Base-by-base conservation (phyloP, 192 early-diverging fungal genomes). In the Coemansia sp. region DNA sequence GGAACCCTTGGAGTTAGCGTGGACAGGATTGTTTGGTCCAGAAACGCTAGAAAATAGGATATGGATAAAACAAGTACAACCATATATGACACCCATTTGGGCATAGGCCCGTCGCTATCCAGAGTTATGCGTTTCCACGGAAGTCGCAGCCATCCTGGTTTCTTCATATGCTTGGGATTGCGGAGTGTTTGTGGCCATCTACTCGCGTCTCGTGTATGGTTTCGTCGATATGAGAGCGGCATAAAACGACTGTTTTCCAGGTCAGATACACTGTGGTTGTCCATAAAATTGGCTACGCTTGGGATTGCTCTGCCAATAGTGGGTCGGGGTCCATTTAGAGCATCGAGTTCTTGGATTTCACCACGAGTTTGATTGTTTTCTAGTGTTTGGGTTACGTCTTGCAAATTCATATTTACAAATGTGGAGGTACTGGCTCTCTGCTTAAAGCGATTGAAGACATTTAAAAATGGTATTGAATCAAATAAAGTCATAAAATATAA, bases 1-100 rank as follows among this genome's bases (percentile, higher is more conserved):
- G 86, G 79, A 54, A 93, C 90, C 4, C 72, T 70, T 39, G 85
- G 76, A n/a, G 88, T 85, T 36, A 90, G 83, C 18, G 89, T 91
- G 8, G 89, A 80, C 20, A 93, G 77, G 57, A 93, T 88, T 4
- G 90, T 91, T 66, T 88, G 87, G 71, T 93, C 91, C 33, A 92
- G 73, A 35, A 87, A 84, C 9, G 86, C 88, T 39, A 90, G 80
- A 67, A 92, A 88, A 51, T 89, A 80, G 14, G 81, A 75, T 28
- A 82, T 57, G 7, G 75, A 76, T 18, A 82, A 75, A 18, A 71
- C 71, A 55, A 82, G 35, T 4, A 82, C 79, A 32, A 82, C 66
- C 1, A 73, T 65, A 36, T 78, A 84, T 14, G 73, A 62, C 15
- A 72, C 51, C 64, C 73, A 78, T 43, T 64, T 65, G 8, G 81